A percentile compares a stretch with the other conserved stretches of the same genome.
Conservation (phyloP, 176 grass and related monocot genomes). For the Hyparrhenia diplandra region DNA sequence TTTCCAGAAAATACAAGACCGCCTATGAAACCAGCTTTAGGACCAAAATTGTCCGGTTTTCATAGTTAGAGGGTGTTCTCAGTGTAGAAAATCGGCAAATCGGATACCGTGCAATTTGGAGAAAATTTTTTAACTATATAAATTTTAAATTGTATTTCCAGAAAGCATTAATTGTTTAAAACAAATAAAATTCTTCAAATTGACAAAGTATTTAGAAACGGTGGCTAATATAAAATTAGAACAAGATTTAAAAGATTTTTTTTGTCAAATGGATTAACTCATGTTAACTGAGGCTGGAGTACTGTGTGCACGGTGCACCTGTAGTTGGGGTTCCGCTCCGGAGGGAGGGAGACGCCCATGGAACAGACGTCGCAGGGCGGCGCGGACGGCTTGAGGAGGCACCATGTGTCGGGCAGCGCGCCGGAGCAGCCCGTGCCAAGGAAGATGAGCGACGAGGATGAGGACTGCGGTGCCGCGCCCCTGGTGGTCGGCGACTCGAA, state of each 20-base stretch:
- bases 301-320: slow-evolving; percentile 36
- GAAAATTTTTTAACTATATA: neutral
- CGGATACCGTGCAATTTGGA: too few relatives aligned
- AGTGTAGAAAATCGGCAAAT: too few relatives aligned
- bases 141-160: neutral
- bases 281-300: neutral
- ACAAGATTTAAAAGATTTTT: neutral
- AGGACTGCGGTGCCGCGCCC: neutral
- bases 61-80: too few relatives aligned
- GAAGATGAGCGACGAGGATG: slow-evolving; percentile 70
- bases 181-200: neutral
- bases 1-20: neutral
- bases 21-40: too few relatives aligned
- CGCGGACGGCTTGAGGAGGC: slow-evolving; percentile 57
- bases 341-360: slow-evolving; percentile 56
- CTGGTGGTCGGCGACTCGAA: neutral
- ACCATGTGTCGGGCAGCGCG: slow-evolving; percentile 59
- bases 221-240: neutral
- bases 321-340: slow-evolving; percentile 80
- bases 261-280: neutral
- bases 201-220: neutral
- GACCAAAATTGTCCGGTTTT: too few relatives aligned
- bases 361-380: slow-evolving; percentile 72
- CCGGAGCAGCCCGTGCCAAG: slow-evolving; percentile 92
- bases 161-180: neutral